Evolutionary conservation across 306 rosid genomes (phyloP), one percentile per base, ranked within the genome.

Genomic region (Prinsepia uniflora): DNA sequence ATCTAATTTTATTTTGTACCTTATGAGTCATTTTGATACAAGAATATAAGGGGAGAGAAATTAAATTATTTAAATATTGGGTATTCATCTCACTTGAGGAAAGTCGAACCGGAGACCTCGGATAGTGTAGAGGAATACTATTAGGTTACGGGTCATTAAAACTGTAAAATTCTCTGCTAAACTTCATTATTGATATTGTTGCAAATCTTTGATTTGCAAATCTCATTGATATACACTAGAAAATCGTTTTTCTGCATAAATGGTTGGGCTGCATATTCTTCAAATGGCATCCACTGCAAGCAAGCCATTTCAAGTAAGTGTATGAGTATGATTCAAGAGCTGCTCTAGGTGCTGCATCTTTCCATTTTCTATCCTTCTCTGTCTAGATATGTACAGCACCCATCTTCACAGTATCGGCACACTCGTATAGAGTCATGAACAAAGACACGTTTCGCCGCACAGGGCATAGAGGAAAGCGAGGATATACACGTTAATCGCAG

Each of bases 231-330:
- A 64, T 48, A 43, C 79, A 59, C 84, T 76, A 79, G n/a, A 50
- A 79, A 43, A 68, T 86, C 88, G 55, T 74, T 49, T 49, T 73
- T 75, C 77, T 89, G 81, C 63, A 85, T 81, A 19, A 74, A 76
- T 3, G 92, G 88, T 40, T 86, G 96, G 67, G 86, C 79, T 67
- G 72, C 81, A 56, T 83, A 91, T 67, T 91, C 91, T 78, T 84
- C 87, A 54, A 87, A 83, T 74, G 89, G 81, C 86, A 94, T 89
- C 96, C 97, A 94, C 97, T 94, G 90, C 83, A 75, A 30, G 36
- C 3, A 73, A 68, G n/a, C 78, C 46, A 71, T 15, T 20, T 47
- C 24, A 56, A 62, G 79, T 8, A 64, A 68, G 48, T 6, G 67
- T 49, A 46, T 3, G 13, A 12, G 10, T 34, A 5, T 6, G 49